Evolutionary conservation across 345 rosid species (phyloP).

Genomic region (Bruguiera gymnorhiza): DNA sequence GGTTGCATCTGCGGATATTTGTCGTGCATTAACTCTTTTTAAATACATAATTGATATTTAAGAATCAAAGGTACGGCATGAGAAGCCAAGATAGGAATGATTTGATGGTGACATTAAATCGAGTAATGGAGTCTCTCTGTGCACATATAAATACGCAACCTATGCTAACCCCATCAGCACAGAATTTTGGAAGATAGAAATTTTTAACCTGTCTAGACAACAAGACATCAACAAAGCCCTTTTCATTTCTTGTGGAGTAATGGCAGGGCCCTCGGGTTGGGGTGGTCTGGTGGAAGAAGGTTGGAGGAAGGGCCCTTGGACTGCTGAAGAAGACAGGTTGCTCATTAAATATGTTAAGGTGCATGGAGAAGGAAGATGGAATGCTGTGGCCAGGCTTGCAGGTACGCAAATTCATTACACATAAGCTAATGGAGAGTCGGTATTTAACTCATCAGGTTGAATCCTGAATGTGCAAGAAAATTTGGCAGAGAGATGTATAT

Average conservation of each 20-base stretch:
- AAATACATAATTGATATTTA: slow-evolving; percentile 5
- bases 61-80: slow-evolving; percentile 24
- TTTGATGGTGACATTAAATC: slow-evolving; percentile 40
- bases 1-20: too few species aligned
- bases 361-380: slow-evolving; percentile 95
- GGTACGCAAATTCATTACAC: slow-evolving; percentile 25
- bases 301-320: slow-evolving; percentile 98
- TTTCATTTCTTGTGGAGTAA: slow-evolving; percentile 62
- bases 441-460: neutral
- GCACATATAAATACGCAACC: slow-evolving; percentile 56
- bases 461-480: neutral
- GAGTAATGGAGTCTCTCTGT: slow-evolving; percentile 26
- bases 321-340: slow-evolving; percentile 80
- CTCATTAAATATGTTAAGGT: slow-evolving; percentile 63
- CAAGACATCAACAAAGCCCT: slow-evolving; percentile 10
- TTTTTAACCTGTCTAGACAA: neutral
- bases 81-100: slow-evolving; percentile 28
- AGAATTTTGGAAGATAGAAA: slow-evolving; percentile 34
- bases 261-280: slow-evolving; percentile 65
- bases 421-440: too few species aligned
- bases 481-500: too few species aligned
- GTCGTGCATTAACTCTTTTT: neutral
- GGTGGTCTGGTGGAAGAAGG: slow-evolving; percentile 52
- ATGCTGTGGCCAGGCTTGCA: slow-evolving; percentile 79
- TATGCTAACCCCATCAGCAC: slow-evolving; percentile 30